Percentiles rank a stretch among this genome's conserved stretches.
phyloP scores from a whole-genome alignment of 805 yeast genomes.

The Sporopachydermia lactativora region DNA sequence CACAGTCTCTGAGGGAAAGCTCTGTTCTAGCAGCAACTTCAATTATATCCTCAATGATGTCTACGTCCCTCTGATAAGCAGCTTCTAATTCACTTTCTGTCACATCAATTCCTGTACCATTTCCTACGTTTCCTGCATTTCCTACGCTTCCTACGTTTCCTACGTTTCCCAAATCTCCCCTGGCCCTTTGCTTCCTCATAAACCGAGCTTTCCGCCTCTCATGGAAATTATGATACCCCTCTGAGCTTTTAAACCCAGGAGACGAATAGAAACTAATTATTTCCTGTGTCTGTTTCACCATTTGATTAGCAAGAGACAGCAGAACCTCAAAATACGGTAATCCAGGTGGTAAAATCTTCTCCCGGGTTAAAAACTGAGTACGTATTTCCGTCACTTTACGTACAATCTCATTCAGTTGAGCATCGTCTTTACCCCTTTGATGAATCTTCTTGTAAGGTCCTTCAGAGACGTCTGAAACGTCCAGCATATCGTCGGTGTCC shows the following conservation, averaged over 20 bases:
- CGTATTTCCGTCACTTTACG: background rate
- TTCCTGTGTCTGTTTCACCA: background rate
- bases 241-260: background rate
- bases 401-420: conserved; percentile 17
- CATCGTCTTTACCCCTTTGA: no score
- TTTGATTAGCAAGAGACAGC: background rate
- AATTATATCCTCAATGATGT: conserved; percentile 16
- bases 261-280: background rate
- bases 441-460: no score
- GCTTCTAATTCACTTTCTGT: conserved; percentile 20
- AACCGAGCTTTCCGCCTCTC: background rate
- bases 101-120: conserved; percentile 44
- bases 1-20: conserved; percentile 10
- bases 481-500: conserved; percentile 10
- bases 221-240: background rate
- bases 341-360: background rate
- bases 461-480: conserved; percentile 16
- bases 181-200: no score
- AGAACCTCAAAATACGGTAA: background rate
- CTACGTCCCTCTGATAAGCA: conserved; percentile 10
- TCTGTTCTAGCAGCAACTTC: conserved; percentile 12
- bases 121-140: conserved; percentile 25
- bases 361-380: background rate
- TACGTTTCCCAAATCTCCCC: background rate
- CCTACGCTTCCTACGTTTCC: conserved; percentile 9